phyloP scores from a whole-genome alignment of 2,329 filamentous ascomycete genomes.

The Taxawa tesnikishii region DNA sequence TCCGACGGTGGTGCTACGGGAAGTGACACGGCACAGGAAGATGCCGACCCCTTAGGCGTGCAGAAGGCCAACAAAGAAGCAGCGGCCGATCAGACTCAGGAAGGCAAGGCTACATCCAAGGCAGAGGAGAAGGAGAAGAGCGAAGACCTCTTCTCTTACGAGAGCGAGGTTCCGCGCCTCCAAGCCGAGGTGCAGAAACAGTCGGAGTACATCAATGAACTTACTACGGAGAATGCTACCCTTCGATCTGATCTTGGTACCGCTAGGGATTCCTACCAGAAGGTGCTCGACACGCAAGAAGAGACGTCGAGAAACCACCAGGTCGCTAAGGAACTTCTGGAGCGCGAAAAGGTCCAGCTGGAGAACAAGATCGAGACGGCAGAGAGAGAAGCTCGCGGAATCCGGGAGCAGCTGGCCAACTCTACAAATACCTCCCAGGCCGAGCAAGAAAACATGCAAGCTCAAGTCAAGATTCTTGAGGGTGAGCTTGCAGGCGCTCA shows the following conservation, averaged over 20 bases:
- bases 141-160: conserved; percentile 77
- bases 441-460: conserved; percentile 49
- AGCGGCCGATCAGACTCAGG: conserved; percentile 4
- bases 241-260: conserved; percentile 60
- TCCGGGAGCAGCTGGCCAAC: neutral
- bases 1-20: conserved; percentile 1
- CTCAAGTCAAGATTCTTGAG: conserved; percentile 18
- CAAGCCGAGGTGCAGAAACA: conserved; percentile 50
- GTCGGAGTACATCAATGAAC: conserved; percentile 51
- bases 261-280: conserved; percentile 2
- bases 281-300: conserved; percentile 2
- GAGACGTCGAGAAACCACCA: conserved; percentile 1
- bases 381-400: conserved; percentile 3
- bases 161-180: conserved; percentile 74
- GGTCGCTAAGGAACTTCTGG: conserved; percentile 1
- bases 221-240: conserved; percentile 56
- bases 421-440: neutral
- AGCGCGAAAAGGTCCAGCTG: conserved; percentile 1
- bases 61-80: conserved; percentile 1
- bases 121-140: conserved; percentile 15
- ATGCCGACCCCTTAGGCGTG: conserved; percentile 9
- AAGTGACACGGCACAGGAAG: conserved; percentile 14
- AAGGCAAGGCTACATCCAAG: conserved; percentile 3
- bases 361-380: conserved; percentile 4
- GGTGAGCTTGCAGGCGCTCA: conserved; percentile 35